Base-by-base conservation (phyloP, 164 flowering plant genomes). In the Pachysandra terminalis region DNA sequence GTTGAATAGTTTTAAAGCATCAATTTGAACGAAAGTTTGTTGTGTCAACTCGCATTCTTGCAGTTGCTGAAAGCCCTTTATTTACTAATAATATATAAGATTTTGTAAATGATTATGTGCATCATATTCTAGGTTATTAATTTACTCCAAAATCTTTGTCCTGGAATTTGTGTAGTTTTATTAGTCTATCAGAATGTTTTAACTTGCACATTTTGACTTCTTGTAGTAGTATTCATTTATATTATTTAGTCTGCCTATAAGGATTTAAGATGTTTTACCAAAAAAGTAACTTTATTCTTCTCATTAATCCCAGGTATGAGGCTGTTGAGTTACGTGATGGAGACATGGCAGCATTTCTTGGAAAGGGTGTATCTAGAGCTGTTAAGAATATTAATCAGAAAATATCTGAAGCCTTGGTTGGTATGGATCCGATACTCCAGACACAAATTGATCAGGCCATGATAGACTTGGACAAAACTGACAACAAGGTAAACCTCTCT, bases 391-490 rank as follows among this genome's bases (percentile, higher is more conserved):
- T 96, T 59, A 96, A 90, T 70, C 96, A 88, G 77, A 89, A 84
- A 71, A 86, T 96, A 49, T 85, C 97, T 62, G 86, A 90, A 78
- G 98, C 97, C 54, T 74, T 96, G 77, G 61, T 87, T 78, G 99
- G 99, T 19, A 87, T 90, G 97, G 95, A 96, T 76, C 98, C 99
- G 55, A 90, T 83, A 32, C 87, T 85, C 56, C 99, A 96, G 82
- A 73, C 86, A 6, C 96, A 96, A 74, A 93, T 92, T 74, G 99
- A 96, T 77, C 97, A 89, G 69, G 95, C 86, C 63, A 88, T 96
- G 97, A 84, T 87, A 59, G 99, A 90, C 71, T 78, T 93, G 81
- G 99, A 93, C 77, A 96, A 86, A 76, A 88, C 96, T 57, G 99
- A 96, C 72, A 93, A 88, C 77, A 96, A 93, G 98, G 99, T 86